Percentiles rank a stretch among this genome's conserved stretches.
Evolutionary conservation across 495 filamentous ascomycete species (phyloP).

Genomic region (Penicillium arizonense): DNA sequence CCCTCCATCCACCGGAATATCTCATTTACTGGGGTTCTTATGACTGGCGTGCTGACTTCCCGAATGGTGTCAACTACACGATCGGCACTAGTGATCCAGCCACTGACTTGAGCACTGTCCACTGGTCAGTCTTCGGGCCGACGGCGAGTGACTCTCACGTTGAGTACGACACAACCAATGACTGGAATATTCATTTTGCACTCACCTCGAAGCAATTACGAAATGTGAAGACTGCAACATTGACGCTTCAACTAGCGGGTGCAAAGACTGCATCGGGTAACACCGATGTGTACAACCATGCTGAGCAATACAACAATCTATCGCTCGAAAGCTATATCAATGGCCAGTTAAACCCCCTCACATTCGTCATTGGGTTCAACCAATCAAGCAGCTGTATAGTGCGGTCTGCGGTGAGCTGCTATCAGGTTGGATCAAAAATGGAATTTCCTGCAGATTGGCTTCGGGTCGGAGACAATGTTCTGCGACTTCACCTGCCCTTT

Average conservation of each 20-base stretch:
- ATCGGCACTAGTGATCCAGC: slow-evolving; percentile 45
- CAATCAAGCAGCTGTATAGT: slow-evolving; percentile 51
- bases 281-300: slow-evolving; percentile 49
- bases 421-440: slow-evolving; percentile 53
- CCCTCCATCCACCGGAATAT: slow-evolving; percentile 48
- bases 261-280: slow-evolving; percentile 58
- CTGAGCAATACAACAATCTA: slow-evolving; percentile 46
- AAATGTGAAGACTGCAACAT: slow-evolving; percentile 36
- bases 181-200: slow-evolving; percentile 55
- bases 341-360: slow-evolving; percentile 19
- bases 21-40: slow-evolving; percentile 56
- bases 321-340: slow-evolving; percentile 34
- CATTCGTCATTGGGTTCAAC: slow-evolving; percentile 26
- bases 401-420: slow-evolving; percentile 54
- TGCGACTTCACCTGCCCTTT: slow-evolving; percentile 50
- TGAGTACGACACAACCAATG: slow-evolving; percentile 37
- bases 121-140: slow-evolving; percentile 54
- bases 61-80: slow-evolving; percentile 48
- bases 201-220: slow-evolving; percentile 28
- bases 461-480: slow-evolving; percentile 43
- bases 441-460: slow-evolving; percentile 45
- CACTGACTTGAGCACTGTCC: slow-evolving; percentile 52
- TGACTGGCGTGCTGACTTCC: slow-evolving; percentile 54
- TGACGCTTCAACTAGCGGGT: slow-evolving; percentile 56
- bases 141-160: slow-evolving; percentile 40